Base-by-base conservation (phyloP, 2,329 filamentous ascomycete genomes). In the Pseudocercospora macadamiae region DNA sequence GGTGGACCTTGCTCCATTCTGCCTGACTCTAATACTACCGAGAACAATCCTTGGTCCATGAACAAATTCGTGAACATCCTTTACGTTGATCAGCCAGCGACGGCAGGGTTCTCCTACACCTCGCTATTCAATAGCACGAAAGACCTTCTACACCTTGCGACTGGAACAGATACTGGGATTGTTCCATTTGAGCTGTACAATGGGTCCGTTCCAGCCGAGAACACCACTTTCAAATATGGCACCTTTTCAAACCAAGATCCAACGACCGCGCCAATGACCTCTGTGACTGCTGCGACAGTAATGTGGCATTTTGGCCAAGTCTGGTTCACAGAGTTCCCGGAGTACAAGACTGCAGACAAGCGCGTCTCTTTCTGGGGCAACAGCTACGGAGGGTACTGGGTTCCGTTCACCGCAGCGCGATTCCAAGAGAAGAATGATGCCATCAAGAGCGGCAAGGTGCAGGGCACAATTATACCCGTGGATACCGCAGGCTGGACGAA, bases 401-500 rank as follows among this genome's bases (percentile, higher is more conserved):
- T 85, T 0, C 86, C 86, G 1, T 76, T 82, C 3, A 87, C 88
- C 63, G 84, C 85, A 12, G 67, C 75, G 6, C 75, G 77, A 58
- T 81, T 81, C 55, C 78, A 86, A 65, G 69, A 81, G 53, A 86
- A 90, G 73, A 91, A 91, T 64, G 72, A 76, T 6, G 77, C 77
- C 51, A 81, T 83, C 21, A 68, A 73, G 14, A 80, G 77, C 39
- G 62, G 66, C 7, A 42, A 60, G 4, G 12, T 65, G 36, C 18
- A 63, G 2, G 60, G 60, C 3, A 73, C 84, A 5, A 79, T 84
- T 34, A 81, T 89, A 36, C 80, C 82, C 36, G 75, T 91, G 2
- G 76, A 75, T 7, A 83, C 86, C 0, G 72, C 90, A 0, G 87
- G 87, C 19, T 86, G 90, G 60, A 77, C 89, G 58, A 90, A 90